These are phyloP conservation scores for Serpula lacrymans DNA, from an alignment of 768 basidiomycete species.

Conservation along the genomic window DNA sequence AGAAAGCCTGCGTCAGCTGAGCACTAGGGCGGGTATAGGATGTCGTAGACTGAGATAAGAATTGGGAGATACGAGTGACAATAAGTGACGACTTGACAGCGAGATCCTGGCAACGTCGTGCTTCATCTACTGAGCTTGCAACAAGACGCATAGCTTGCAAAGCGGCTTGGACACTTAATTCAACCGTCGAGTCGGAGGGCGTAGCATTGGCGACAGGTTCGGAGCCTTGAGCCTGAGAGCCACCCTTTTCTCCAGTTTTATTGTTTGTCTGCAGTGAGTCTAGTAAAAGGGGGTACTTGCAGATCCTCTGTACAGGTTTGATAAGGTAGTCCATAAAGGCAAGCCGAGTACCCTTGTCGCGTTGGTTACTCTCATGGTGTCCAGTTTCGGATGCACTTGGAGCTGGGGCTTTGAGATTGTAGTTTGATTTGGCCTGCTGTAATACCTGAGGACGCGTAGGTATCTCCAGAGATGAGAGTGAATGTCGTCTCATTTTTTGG, in stretches of 20 bases:
- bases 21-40: conserved; percentile 27
- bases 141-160: conserved; percentile 72
- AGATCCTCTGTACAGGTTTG: conserved; percentile 94
- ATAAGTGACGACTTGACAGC: conserved; percentile 66
- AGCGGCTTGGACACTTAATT: conserved; percentile 43
- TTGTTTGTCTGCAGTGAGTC: conserved; percentile 51
- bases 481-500: conserved; percentile 39
- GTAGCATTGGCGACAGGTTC: no score
- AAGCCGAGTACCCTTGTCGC: conserved; percentile 39
- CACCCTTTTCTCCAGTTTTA: no score
- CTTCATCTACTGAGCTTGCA: conserved; percentile 78
- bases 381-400: conserved; percentile 28
- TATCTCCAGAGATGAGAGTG: conserved; percentile 50
- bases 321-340: conserved; percentile 88
- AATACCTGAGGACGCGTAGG: conserved; percentile 35
- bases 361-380: conserved; percentile 25
- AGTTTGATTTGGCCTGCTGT: conserved; percentile 28
- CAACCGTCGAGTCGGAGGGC: no score
- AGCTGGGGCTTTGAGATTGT: conserved; percentile 29
- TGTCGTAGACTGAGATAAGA: conserved; percentile 24
- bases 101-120: conserved; percentile 62
- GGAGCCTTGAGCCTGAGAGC: no score
- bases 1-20: conserved; percentile 51
- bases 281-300: conserved; percentile 90
- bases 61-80: conserved; percentile 56